phyloP scores from a whole-genome alignment of 192 early-diverging fungal genomes.

The Backusella circina region DNA sequence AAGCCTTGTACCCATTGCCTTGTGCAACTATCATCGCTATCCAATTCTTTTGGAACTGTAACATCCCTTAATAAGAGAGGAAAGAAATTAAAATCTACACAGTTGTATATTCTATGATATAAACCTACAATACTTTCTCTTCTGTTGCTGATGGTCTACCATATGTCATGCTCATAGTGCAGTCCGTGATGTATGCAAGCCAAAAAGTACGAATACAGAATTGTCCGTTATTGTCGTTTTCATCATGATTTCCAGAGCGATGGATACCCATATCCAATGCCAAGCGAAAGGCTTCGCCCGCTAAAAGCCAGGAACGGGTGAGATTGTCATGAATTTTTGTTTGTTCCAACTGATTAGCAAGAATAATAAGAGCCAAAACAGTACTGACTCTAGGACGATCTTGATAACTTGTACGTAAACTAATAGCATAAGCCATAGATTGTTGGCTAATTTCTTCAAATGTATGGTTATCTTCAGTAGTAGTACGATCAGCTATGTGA shows the following conservation, averaged over 20 bases:
- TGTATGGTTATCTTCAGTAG: neutral
- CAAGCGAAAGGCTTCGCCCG: constrained; percentile 67
- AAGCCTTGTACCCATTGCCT: constrained; percentile 28
- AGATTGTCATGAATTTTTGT: constrained; percentile 38
- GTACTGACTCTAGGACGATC: constrained; percentile 50
- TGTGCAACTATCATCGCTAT: constrained; percentile 26
- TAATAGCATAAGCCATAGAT: constrained; percentile 53
- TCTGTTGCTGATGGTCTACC: constrained; percentile 53
- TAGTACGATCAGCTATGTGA: constrained; percentile 15
- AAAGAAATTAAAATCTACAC: neutral
- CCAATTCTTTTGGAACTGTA: constrained; percentile 5
- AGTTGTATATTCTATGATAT: neutral
- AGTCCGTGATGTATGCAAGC: constrained; percentile 64
- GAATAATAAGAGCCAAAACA: constrained; percentile 55
- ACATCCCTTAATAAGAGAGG: constrained; percentile 1
- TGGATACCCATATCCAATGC: constrained; percentile 77
- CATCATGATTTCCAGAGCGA: constrained; percentile 24
- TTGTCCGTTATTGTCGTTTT: constrained; percentile 24
- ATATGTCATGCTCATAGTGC: constrained; percentile 58
- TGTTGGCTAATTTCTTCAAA: neutral
- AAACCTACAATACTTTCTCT: constrained; percentile 36
- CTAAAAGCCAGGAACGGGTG: constrained; percentile 60
- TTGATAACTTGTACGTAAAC: constrained; percentile 57
- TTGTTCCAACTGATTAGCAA: constrained; percentile 60
- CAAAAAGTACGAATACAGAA: constrained; percentile 66